A percentile compares a stretch with the other conserved stretches of the same genome.
These are phyloP conservation scores for Flagelloscypha sp. DNA, from an alignment of 768 basidiomycete species.

Conservation along the genomic window DNA sequence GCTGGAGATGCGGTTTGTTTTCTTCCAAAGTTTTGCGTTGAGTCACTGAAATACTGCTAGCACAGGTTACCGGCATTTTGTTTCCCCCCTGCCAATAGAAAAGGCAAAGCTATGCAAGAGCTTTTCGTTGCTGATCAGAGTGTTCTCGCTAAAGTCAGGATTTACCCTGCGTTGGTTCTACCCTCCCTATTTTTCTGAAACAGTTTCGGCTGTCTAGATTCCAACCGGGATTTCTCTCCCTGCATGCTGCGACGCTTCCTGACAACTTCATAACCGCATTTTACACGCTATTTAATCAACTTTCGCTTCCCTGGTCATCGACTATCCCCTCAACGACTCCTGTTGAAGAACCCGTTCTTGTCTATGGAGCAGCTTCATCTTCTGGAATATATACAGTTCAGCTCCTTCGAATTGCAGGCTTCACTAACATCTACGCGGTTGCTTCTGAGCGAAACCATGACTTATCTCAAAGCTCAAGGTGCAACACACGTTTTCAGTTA, in stretches of 20 bases:
- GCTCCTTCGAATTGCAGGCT: slow-evolving; percentile 34
- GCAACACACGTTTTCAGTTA: slow-evolving; percentile 35
- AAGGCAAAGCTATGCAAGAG: slow-evolving; percentile 30
- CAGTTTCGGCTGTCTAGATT: slow-evolving; percentile 27
- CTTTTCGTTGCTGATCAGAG: slow-evolving; percentile 22
- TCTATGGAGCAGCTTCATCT: slow-evolving; percentile 38
- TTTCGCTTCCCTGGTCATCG: slow-evolving; percentile 31
- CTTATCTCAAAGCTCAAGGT: slow-evolving; percentile 30
- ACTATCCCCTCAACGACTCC: slow-evolving; percentile 26
- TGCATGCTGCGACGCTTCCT: slow-evolving; percentile 29
- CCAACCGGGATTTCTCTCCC: slow-evolving; percentile 35
- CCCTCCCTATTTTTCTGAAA: slow-evolving; percentile 35
- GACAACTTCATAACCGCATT: slow-evolving; percentile 36
- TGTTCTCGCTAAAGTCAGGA: slow-evolving; percentile 30
- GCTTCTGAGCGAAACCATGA: slow-evolving; percentile 32
- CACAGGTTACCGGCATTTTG: slow-evolving; percentile 21
- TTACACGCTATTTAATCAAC: slow-evolving; percentile 30
- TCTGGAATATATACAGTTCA: slow-evolving; percentile 30
- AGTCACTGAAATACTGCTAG: too few relatives aligned
- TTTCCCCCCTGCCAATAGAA: slow-evolving; percentile 17
- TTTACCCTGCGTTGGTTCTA: too few relatives aligned
- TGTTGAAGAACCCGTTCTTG: slow-evolving; percentile 26
- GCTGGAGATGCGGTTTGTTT: slow-evolving; percentile 31
- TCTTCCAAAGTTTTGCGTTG: too few relatives aligned
- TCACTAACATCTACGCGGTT: slow-evolving; percentile 33